phyloP scores from a whole-genome alignment of 2,329 filamentous ascomycete species.

The Furcasterigmium furcatum region DNA sequence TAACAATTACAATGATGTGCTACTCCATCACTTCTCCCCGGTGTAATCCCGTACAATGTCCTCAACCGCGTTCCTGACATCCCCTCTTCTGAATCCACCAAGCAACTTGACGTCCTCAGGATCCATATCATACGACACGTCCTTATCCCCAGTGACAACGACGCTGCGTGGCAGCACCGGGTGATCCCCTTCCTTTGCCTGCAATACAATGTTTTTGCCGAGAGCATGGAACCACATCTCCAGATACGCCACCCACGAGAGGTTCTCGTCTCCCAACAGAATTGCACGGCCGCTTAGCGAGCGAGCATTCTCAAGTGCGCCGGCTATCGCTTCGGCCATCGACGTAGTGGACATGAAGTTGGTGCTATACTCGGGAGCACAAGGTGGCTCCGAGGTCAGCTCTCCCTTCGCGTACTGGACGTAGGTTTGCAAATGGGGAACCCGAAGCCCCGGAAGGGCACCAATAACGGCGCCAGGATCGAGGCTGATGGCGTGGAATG shows the following conservation, averaged over 20 bases:
- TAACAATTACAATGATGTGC: too few species aligned
- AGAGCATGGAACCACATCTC: conserved; percentile 3
- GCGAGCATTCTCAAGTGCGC: neutral
- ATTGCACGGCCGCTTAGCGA: neutral
- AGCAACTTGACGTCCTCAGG: neutral
- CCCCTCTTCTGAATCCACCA: conserved; percentile 2
- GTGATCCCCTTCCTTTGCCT: conserved; percentile 1
- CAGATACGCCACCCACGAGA: conserved; percentile 4
- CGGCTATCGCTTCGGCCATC: conserved; percentile 3
- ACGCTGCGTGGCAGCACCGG: conserved; percentile 5
- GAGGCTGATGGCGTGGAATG: conserved; percentile 5
- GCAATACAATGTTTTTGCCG: neutral
- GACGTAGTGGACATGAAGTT: conserved; percentile 8
- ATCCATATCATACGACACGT: conserved; percentile 3
- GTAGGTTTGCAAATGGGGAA: conserved; percentile 2
- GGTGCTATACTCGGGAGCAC: conserved; percentile 1
- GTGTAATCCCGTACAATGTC: neutral
- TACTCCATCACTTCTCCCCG: too few species aligned
- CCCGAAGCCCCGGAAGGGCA: conserved; percentile 2
- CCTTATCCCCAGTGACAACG: neutral
- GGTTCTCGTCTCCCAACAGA: conserved; percentile 5
- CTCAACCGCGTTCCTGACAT: neutral
- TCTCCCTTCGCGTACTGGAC: conserved; percentile 5
- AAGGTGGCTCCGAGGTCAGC: neutral
- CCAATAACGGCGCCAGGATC: conserved; percentile 8